Base-by-base conservation (phyloP, 208 protist species). In the Leishmania major region DNA sequence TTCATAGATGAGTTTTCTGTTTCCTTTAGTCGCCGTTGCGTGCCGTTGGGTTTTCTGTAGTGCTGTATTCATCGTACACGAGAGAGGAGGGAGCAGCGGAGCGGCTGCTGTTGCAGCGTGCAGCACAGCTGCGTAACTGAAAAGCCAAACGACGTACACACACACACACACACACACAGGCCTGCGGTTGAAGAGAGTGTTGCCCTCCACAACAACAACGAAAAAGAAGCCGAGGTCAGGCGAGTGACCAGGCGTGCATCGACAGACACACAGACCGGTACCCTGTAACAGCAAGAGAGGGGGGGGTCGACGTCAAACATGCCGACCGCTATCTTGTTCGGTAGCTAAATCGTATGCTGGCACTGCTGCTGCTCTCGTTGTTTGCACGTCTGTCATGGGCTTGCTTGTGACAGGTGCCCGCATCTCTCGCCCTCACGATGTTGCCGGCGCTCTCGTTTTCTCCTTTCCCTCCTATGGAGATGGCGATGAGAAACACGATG, bases 11-110 rank as follows among this genome's bases (percentile, higher is more conserved):
- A 55, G 6, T 37, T 71, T 37, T 37, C 37, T 17, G 10, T 51
- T 69, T 79, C 25, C 4, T 49, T 70, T 79, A 8, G 64, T 31
- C 35, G 10, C 35, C 67, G 25, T 55, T 49, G 57, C 35, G 78
- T 59, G 55, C 70, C 53, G 19, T 78, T 79, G 60, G 67, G 60
- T 81, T 78, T 10, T 64, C 62, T 67, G 79, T 66, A 49, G 67
- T 73, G 60, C 80, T 84, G 13, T 74, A 28, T 19, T 74, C 45
- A 74, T 74, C 45, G 45, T n/a, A 35, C 25, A 13, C 13, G 19
- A 40, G 11, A 45, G 45, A 55, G 28, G 69, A 0, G 37, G 40
- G 40, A 25, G 17, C 40, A 4, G 45, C 19, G 1, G 70, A 0
- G 3, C 43, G 28, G 70, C 25, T 19, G 70, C 35, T 25, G 62